Percentiles rank a stretch among this genome's conserved stretches.
These are phyloP conservation scores for Ceratobasidium sp. DNA, from an alignment of 1,284 basidiomycete species.

Conservation along the genomic window DNA sequence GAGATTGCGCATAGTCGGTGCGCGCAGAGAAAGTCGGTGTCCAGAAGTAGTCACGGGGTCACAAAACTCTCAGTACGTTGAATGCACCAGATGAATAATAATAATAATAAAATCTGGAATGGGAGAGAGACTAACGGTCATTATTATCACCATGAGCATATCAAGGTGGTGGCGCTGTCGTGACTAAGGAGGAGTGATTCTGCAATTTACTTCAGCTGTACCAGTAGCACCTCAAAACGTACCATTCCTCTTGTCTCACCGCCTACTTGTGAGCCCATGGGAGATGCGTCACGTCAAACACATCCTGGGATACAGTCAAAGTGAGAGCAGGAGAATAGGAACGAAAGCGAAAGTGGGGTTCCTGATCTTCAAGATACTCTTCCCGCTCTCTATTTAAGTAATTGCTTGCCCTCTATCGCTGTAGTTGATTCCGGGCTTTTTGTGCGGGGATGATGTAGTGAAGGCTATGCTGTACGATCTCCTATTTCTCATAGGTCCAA, in stretches of 20 bases:
- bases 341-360: neutral
- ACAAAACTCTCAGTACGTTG: neutral
- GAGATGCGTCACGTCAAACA: too few species aligned
- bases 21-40: conserved; percentile 15
- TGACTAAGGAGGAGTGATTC: too few species aligned
- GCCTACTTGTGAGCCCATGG: too few species aligned
- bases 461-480: conserved; percentile 3
- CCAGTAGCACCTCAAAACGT: too few species aligned
- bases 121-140: too few species aligned
- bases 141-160: too few species aligned
- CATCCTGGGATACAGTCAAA: too few species aligned
- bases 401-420: neutral
- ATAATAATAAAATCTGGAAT: too few species aligned
- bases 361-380: neutral
- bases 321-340: neutral
- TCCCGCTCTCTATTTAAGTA: conserved; percentile 1
- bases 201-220: too few species aligned
- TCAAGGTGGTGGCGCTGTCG: too few species aligned
- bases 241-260: too few species aligned
- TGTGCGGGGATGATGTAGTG: neutral
- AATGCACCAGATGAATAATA: too few species aligned
- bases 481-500: neutral
- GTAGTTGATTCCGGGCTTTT: neutral
- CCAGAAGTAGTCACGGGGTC: neutral
- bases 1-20: conserved; percentile 28